Percentiles rank a stretch among this genome's conserved stretches.
Evolutionary conservation across 352 stramenopile species (phyloP).

Genomic region (Globisporangium polare): DNA sequence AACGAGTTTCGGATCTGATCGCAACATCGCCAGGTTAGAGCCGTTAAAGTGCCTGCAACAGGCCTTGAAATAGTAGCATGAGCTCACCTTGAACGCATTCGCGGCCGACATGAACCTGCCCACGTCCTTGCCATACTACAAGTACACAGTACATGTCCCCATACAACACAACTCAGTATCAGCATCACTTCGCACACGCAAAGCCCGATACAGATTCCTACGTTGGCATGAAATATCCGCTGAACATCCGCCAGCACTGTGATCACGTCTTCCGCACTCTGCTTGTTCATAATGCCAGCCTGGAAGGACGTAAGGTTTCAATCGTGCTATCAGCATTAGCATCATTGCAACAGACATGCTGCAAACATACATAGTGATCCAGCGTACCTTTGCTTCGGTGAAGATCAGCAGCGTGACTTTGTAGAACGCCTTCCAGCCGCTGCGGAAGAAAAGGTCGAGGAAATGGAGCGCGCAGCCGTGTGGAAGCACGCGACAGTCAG

Average conservation of each 20-base stretch:
- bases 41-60: not conserved
- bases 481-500: conserved; percentile 37
- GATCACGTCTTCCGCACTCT: conserved; percentile 5
- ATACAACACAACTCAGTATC: not conserved
- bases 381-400: conserved; percentile 28
- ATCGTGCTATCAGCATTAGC: not conserved
- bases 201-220: not conserved
- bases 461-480: conserved; percentile 35
- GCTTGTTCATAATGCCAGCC: conserved; percentile 8
- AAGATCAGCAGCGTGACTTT: conserved; percentile 40
- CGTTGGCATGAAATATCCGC: not conserved
- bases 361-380: not conserved
- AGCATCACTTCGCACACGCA: not conserved
- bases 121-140: conserved; percentile 31
- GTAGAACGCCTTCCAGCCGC: conserved; percentile 47
- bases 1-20: conserved; percentile 36
- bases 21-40: not conserved
- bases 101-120: conserved; percentile 30
- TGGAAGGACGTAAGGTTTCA: not conserved
- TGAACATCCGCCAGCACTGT: not conserved
- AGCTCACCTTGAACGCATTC: conserved; percentile 30
- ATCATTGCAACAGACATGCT: not conserved
- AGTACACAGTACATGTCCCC: not conserved
- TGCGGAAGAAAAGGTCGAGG: conserved; percentile 46
- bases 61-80: not conserved